A percentile compares a stretch with the other conserved stretches of the same genome.
phyloP scores from a whole-genome alignment of 1,284 basidiomycete species.

The Hemileia vastatrix region DNA sequence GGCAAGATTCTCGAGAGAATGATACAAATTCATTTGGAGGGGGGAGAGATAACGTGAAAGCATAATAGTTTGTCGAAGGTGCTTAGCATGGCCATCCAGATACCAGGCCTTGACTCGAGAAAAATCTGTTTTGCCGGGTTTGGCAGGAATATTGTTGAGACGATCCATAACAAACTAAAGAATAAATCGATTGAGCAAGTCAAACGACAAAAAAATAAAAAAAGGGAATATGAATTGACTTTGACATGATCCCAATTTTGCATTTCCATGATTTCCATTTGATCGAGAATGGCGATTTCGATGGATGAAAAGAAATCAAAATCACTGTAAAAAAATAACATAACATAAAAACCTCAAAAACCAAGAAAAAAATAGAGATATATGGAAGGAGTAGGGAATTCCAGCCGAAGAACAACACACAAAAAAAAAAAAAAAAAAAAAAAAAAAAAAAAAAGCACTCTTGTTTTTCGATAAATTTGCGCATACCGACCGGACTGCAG shows the following conservation, averaged over 20 bases:
- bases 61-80: constrained; percentile 78
- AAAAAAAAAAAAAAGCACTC: not conserved
- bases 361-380: not conserved
- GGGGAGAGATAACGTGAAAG: constrained; percentile 58
- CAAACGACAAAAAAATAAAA: not conserved
- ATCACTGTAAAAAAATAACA: constrained; percentile 49
- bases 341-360: not conserved
- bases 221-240: constrained; percentile 49
- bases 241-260: constrained; percentile 99
- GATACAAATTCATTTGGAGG: constrained; percentile 5
- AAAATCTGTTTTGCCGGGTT: constrained; percentile 88
- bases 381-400: no score
- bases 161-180: constrained; percentile 69
- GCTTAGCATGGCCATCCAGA: constrained; percentile 74
- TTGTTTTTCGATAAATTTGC: constrained; percentile 88
- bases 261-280: constrained; percentile 87
- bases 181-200: not conserved
- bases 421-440: not conserved
- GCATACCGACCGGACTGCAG: constrained; percentile 81
- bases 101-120: constrained; percentile 97
- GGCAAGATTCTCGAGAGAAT: not conserved
- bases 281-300: constrained; percentile 85
- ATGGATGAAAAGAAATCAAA: constrained; percentile 87
- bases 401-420: no score
- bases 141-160: constrained; percentile 79